phyloP scores from a whole-genome alignment of 139 green algal species.

The Volvox reticuliferus region DNA sequence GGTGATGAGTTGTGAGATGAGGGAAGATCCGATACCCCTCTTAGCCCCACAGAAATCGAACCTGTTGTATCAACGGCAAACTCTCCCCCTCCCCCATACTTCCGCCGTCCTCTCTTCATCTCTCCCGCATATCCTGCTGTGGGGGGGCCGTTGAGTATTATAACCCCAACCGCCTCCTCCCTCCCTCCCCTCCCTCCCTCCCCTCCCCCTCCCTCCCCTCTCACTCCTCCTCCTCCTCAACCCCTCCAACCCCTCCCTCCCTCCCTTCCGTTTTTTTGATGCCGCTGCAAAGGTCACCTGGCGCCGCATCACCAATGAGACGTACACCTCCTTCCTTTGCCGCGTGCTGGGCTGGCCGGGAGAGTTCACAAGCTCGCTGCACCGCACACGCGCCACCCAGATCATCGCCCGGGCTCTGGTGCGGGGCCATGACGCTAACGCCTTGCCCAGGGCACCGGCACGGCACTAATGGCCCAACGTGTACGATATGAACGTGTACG shows the following conservation, averaged over 20 bases:
- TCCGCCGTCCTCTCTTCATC: too few species aligned
- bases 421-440: background rate
- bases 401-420: conserved; percentile 30
- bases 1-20: too few species aligned
- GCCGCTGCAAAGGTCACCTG: background rate
- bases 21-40: too few species aligned
- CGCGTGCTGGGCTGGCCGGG: conserved; percentile 31
- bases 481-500: too few species aligned
- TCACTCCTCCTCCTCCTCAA: background rate
- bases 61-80: too few species aligned
- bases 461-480: background rate
- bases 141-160: too few species aligned
- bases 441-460: background rate
- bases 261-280: background rate
- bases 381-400: background rate
- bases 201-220: background rate
- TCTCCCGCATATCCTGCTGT: too few species aligned
- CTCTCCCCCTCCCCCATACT: too few species aligned
- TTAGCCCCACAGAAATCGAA: too few species aligned
- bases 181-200: too few species aligned
- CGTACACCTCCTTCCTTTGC: conserved; percentile 34
- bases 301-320: conserved; percentile 35
- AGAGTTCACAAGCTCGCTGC: background rate
- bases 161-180: too few species aligned
- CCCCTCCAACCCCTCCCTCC: too few species aligned